These are phyloP conservation scores for Myxozyma sirexii DNA, from an alignment of 805 yeast species.

Conservation along the genomic window DNA sequence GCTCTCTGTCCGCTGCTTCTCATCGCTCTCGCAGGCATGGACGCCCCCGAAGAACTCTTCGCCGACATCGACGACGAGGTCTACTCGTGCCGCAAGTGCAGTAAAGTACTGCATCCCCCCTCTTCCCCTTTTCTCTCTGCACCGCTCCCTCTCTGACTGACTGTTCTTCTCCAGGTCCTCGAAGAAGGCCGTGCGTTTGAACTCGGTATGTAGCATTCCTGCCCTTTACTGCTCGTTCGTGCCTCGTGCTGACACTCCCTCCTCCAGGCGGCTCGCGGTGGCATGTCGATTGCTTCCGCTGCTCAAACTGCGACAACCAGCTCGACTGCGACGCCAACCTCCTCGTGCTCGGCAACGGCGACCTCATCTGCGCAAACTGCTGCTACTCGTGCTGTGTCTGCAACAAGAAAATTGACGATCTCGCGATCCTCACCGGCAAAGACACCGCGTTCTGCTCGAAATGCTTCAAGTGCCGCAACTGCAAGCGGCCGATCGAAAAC, in stretches of 20 bases:
- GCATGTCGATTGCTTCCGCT: slow-evolving; percentile 91
- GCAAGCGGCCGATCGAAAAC: slow-evolving; percentile 84
- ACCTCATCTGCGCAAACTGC: slow-evolving; percentile 84
- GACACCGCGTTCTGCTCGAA: slow-evolving; percentile 91
- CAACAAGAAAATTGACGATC: slow-evolving; percentile 81
- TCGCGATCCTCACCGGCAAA: slow-evolving; percentile 85
- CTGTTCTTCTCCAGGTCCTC: slow-evolving; percentile 53
- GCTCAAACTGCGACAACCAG: slow-evolving; percentile 77
- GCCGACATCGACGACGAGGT: slow-evolving; percentile 36
- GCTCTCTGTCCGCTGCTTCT: no score
- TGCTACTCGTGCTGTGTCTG: slow-evolving; percentile 89
- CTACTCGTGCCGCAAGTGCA: slow-evolving; percentile 37
- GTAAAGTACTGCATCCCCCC: slow-evolving; percentile 28
- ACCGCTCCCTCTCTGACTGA: slow-evolving; percentile 30
- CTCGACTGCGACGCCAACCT: slow-evolving; percentile 88
- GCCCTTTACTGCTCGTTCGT: neutral
- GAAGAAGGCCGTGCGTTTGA: slow-evolving; percentile 94
- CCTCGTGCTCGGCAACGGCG: slow-evolving; percentile 89
- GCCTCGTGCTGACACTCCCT: neutral
- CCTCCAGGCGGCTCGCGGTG: slow-evolving; percentile 79
- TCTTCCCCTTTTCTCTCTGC: neutral
- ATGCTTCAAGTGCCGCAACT: slow-evolving; percentile 88
- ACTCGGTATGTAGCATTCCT: slow-evolving; percentile 45
- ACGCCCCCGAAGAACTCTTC: slow-evolving; percentile 11
- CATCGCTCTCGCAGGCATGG: no score